Percentiles rank a stretch among this genome's conserved stretches.
Conservation (phyloP, 129 eudicot species). For the Saposhnikovia divaricata region DNA sequence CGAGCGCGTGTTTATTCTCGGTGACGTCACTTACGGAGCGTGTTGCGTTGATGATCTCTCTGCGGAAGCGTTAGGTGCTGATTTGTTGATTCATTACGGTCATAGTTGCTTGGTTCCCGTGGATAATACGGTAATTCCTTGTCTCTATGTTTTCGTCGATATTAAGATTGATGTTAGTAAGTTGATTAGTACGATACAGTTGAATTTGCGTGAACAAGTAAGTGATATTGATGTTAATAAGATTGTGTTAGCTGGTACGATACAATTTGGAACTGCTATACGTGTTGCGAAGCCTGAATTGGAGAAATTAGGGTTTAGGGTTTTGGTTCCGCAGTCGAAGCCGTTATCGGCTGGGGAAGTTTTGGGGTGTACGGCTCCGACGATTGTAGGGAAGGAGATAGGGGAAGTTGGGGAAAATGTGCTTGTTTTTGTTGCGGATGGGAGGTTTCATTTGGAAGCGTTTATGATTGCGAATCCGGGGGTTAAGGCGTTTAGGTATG, state of each 20-base stretch:
- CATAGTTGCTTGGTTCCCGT: slow-evolving; percentile 89
- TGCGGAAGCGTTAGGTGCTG: slow-evolving; percentile 66
- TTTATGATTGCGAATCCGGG: slow-evolving; percentile 89
- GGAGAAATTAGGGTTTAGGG: slow-evolving; percentile 65
- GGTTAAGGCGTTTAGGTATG: slow-evolving; percentile 70
- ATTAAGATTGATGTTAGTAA: slow-evolving; percentile 48
- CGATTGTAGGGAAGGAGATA: slow-evolving; percentile 14
- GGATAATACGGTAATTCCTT: slow-evolving; percentile 67
- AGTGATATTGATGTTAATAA: slow-evolving; percentile 1
- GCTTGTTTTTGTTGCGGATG: slow-evolving; percentile 82
- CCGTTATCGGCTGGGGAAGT: slow-evolving; percentile 97
- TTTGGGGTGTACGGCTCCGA: slow-evolving; percentile 86
- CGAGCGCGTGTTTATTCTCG: slow-evolving; percentile 52
- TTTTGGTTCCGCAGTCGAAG: slow-evolving; percentile 76
- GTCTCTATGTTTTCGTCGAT: slow-evolving; percentile 77
- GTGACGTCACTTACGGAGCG: slow-evolving; percentile 95
- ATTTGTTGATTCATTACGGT: slow-evolving; percentile 78
- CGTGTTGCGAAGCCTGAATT: slow-evolving; percentile 66
- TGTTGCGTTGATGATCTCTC: slow-evolving; percentile 91
- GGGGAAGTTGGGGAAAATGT: slow-evolving; percentile 26
- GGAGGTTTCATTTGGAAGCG: slow-evolving; percentile 94
- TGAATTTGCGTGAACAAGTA: slow-evolving; percentile 17
- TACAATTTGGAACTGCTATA: slow-evolving; percentile 71
- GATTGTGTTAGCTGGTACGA: slow-evolving; percentile 67
- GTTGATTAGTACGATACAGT: slow-evolving; percentile 23